These are phyloP conservation scores for Fusarium continuum DNA, from an alignment of 2,329 filamentous ascomycete genomes.

Conservation along the genomic window DNA sequence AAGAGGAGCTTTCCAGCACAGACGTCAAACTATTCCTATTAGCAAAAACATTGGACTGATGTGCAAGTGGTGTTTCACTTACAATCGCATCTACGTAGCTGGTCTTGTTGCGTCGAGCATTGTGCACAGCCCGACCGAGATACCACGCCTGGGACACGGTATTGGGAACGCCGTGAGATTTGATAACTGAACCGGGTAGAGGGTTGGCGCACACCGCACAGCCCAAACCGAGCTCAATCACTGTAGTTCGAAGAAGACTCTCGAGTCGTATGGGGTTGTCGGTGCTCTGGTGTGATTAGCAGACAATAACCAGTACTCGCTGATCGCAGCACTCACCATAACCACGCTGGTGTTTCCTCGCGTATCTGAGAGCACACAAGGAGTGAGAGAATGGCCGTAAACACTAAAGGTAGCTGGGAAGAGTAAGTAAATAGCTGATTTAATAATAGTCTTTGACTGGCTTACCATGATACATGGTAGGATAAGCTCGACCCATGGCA, in stretches of 20 bases:
- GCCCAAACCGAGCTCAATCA: slow-evolving; percentile 51
- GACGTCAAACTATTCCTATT: slow-evolving; percentile 37
- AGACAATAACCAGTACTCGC: fast-evolving
- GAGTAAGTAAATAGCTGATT: neutral
- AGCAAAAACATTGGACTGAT: neutral
- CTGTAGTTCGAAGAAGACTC: slow-evolving; percentile 48
- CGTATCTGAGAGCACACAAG: slow-evolving; percentile 51
- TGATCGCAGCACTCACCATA: slow-evolving; percentile 23
- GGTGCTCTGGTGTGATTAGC: slow-evolving; percentile 38
- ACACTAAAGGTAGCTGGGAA: slow-evolving; percentile 49
- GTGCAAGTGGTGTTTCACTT: neutral
- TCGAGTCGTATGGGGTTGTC: slow-evolving; percentile 50
- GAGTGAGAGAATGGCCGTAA: slow-evolving; percentile 49
- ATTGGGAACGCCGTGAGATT: slow-evolving; percentile 51
- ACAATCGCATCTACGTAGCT: slow-evolving; percentile 41
- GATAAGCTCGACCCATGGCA: slow-evolving; percentile 52
- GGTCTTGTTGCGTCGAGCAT: slow-evolving; percentile 37
- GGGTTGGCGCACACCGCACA: slow-evolving; percentile 50
- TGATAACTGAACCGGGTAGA: slow-evolving; percentile 47
- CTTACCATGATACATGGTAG: slow-evolving; percentile 50
- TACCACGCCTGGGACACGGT: slow-evolving; percentile 61
- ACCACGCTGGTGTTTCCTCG: slow-evolving; percentile 49
- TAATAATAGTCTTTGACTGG: fast-evolving
- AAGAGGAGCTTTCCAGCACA: slow-evolving; percentile 50
- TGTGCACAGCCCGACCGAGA: slow-evolving; percentile 61